These are phyloP conservation scores for Pleurotus ostreatus DNA, from an alignment of 768 basidiomycete genomes.

Conservation along the genomic window DNA sequence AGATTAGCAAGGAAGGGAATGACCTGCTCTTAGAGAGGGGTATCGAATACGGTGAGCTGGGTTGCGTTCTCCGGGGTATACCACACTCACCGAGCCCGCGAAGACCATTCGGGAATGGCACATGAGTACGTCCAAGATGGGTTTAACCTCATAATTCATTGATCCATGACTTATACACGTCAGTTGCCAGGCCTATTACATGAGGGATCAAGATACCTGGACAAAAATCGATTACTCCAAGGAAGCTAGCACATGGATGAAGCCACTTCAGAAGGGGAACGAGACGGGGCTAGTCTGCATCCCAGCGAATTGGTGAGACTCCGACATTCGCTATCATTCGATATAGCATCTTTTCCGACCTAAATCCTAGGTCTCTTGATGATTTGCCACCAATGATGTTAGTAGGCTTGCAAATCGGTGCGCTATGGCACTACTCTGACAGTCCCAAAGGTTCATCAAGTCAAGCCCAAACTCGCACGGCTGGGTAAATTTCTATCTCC, in stretches of 20 bases:
- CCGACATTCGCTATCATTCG: no score
- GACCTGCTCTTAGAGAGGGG: constrained; percentile 65
- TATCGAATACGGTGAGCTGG: constrained; percentile 60
- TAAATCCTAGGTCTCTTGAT: constrained; percentile 52
- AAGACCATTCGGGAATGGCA: constrained; percentile 57
- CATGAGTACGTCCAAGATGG: constrained; percentile 34
- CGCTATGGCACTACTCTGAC: constrained; percentile 4
- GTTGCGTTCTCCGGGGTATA: constrained; percentile 10
- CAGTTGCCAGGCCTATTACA: constrained; percentile 62
- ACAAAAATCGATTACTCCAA: constrained; percentile 65
- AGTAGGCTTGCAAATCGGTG: constrained; percentile 10
- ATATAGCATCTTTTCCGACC: background rate
- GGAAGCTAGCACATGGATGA: constrained; percentile 68
- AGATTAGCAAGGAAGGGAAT: constrained; percentile 64
- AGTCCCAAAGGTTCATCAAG: constrained; percentile 59
- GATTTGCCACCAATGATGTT: constrained; percentile 76
- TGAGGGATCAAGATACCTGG: constrained; percentile 68
- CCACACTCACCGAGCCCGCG: constrained; percentile 14
- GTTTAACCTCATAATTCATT: background rate
- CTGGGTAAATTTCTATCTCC: constrained; percentile 39
- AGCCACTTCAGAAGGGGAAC: constrained; percentile 60
- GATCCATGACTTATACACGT: constrained; percentile 18
- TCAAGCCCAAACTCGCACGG: constrained; percentile 66
- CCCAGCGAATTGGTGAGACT: constrained; percentile 62
- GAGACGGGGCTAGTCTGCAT: constrained; percentile 57